phyloP scores from a whole-genome alignment of 139 green algal species.

The Chlorella sorokiniana region DNA sequence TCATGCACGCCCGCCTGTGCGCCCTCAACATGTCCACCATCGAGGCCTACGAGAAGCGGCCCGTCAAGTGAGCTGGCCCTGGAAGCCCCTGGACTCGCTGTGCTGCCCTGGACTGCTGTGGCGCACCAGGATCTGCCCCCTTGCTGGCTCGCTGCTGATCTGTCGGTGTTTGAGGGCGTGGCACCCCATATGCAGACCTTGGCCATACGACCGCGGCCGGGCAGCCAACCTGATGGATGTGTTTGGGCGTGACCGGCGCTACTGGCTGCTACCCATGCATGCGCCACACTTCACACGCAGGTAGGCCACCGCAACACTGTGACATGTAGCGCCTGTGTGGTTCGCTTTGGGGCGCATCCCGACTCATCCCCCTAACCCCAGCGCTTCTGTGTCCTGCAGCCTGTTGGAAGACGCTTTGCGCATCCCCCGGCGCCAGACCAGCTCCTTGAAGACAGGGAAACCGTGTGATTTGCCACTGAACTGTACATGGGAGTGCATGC shows the following conservation, averaged over 20 bases:
- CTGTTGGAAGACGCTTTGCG: slow-evolving; percentile 14
- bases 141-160: too few species aligned
- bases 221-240: slow-evolving; percentile 75
- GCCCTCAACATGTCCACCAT: slow-evolving; percentile 81
- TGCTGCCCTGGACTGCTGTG: neutral
- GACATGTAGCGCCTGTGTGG: neutral
- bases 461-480: neutral
- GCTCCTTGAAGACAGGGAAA: slow-evolving; percentile 10
- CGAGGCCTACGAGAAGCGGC: slow-evolving; percentile 89
- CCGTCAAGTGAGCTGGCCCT: slow-evolving; percentile 35
- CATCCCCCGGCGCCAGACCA: slow-evolving; percentile 17
- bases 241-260: slow-evolving; percentile 63
- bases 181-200: slow-evolving; percentile 42
- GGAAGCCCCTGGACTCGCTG: neutral
- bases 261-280: slow-evolving; percentile 66
- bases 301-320: neutral
- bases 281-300: neutral
- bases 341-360: neutral
- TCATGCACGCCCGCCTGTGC: slow-evolving; percentile 76
- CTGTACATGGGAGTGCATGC: neutral
- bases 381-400: neutral
- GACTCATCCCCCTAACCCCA: neutral
- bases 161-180: neutral
- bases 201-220: slow-evolving; percentile 75
- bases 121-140: neutral